A percentile compares a stretch with the other conserved stretches of the same genome.
Conservation (phyloP, 1,284 basidiomycete genomes). For the Leucoagaricus sp. region DNA sequence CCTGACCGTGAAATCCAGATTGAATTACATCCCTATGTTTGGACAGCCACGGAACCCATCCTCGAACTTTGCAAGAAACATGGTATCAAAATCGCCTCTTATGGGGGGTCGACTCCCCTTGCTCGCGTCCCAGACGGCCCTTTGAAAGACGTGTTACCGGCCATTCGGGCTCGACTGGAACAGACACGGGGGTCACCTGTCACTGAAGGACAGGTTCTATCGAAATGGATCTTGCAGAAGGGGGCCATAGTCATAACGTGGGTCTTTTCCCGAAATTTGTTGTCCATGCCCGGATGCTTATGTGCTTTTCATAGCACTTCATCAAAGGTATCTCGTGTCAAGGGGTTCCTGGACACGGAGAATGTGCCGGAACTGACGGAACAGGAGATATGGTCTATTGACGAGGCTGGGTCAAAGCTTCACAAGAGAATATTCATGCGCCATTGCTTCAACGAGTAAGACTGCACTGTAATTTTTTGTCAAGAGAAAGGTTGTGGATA, state of each 20-base stretch:
- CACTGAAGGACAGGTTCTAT: conserved; percentile 54
- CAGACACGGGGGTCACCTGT: conserved; percentile 46
- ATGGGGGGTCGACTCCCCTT: conserved; percentile 65
- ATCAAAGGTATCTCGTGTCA: conserved; percentile 66
- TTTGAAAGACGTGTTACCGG: conserved; percentile 39
- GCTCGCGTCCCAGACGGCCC: conserved; percentile 48
- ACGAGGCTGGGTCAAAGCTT: conserved; percentile 57
- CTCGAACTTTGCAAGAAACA: conserved; percentile 57
- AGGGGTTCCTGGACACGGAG: conserved; percentile 62
- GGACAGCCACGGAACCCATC: conserved; percentile 55
- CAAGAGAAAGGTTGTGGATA: neutral
- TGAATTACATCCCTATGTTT: conserved; percentile 82
- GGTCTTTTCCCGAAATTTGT: conserved; percentile 25
- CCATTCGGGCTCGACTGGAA: conserved; percentile 50
- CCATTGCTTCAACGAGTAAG: conserved; percentile 33
- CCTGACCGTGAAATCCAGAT: conserved; percentile 41
- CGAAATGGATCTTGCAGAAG: conserved; percentile 63
- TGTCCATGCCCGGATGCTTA: conserved; percentile 6
- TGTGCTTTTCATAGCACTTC: conserved; percentile 55
- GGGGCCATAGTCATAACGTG: conserved; percentile 71
- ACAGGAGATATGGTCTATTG: conserved; percentile 65
- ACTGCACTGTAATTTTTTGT: neutral
- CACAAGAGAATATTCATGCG: conserved; percentile 57
- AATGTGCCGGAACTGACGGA: conserved; percentile 56
- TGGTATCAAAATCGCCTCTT: conserved; percentile 69